phyloP scores from a whole-genome alignment of 495 filamentous ascomycete genomes.

The Tricharina praecox region DNA sequence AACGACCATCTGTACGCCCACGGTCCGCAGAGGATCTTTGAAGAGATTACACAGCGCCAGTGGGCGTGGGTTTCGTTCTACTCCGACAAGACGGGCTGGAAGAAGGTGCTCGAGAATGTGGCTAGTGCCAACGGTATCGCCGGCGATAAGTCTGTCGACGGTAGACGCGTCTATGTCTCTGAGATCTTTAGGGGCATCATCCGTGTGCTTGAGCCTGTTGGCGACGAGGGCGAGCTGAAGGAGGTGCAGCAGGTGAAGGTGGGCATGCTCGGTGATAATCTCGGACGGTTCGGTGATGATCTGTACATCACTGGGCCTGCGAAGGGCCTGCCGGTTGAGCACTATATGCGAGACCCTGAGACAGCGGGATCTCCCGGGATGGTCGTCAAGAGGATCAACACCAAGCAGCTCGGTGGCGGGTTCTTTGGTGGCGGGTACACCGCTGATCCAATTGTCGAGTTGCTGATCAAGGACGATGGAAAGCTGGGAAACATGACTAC shows the following conservation, averaged over 20 bases:
- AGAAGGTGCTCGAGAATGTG: slow-evolving; percentile 4
- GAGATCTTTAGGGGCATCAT: slow-evolving; percentile 10
- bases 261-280: slow-evolving; percentile 14
- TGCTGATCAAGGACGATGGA: slow-evolving; percentile 18
- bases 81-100: slow-evolving; percentile 10
- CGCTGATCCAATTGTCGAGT: slow-evolving; percentile 14
- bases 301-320: slow-evolving; percentile 15
- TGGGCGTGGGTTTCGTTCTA: slow-evolving; percentile 17
- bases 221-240: slow-evolving; percentile 4
- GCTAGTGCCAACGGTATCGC: slow-evolving; percentile 17
- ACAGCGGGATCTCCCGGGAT: slow-evolving; percentile 26
- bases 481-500: slow-evolving; percentile 16
- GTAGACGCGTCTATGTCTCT: slow-evolving; percentile 14
- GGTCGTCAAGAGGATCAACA: slow-evolving; percentile 33
- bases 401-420: slow-evolving; percentile 15
- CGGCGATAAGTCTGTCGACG: slow-evolving; percentile 5
- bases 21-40: slow-evolving; percentile 1
- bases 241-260: slow-evolving; percentile 14
- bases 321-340: slow-evolving; percentile 5
- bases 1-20: slow-evolving; percentile 11
- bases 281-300: slow-evolving; percentile 11
- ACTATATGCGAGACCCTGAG: slow-evolving; percentile 31
- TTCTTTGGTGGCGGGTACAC: slow-evolving; percentile 25
- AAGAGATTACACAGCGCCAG: slow-evolving; percentile 10
- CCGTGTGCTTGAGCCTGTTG: slow-evolving; percentile 10